Evolutionary conservation across 805 yeast genomes (phyloP), one percentile per base, ranked within the genome.

Genomic region (Wickerhamomyces xylosicus): DNA sequence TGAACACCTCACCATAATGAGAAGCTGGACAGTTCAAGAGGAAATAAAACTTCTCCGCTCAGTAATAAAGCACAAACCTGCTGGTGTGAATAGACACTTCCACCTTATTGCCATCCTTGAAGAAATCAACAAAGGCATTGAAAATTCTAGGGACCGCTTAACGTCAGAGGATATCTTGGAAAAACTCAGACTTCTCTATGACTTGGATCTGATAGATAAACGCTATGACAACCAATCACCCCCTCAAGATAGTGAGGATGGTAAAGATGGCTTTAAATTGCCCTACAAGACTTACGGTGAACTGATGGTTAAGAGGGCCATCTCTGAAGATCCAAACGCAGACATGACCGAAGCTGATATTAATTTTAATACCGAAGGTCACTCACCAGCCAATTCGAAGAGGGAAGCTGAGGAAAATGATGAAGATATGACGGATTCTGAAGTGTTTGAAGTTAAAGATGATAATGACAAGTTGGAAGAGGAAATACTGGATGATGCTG

Each of bases 1-100:
- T n/a, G n/a, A n/a, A 21, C 11, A 21, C 10, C 25, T 10, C 25
- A 6, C 25, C 25, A 25, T 9, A 19, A 47, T 41, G 41, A 45
- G 50, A 18, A 40, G 56, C 38, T 83, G 92, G 90, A 60, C 66
- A 14, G 52, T 67, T 3, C 77, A 72, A 34, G 81, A 79, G 41
- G 89, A 83, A 50, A 72, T 75, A 27, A 64, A 67, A 43, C 65
- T 83, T 19, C 71, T 80, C 47, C 62, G 72, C 39, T 72, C 83
- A 37, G 65, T 79, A 2, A 74, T 85, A 46, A 77, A 72, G 48
- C 68, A 65, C 59, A 79, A 77, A 53, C 92, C 92, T 0, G 79
- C 77, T 0, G 94, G 94, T 1, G 34, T 42, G 17, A 38, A 42
- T 35, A 53, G 49, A 19, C 62, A 63, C 40, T 59, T 47, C 59